Evolutionary conservation across 73 alveolate genomes (phyloP).

Genomic region (Blepharisma stoltei): DNA sequence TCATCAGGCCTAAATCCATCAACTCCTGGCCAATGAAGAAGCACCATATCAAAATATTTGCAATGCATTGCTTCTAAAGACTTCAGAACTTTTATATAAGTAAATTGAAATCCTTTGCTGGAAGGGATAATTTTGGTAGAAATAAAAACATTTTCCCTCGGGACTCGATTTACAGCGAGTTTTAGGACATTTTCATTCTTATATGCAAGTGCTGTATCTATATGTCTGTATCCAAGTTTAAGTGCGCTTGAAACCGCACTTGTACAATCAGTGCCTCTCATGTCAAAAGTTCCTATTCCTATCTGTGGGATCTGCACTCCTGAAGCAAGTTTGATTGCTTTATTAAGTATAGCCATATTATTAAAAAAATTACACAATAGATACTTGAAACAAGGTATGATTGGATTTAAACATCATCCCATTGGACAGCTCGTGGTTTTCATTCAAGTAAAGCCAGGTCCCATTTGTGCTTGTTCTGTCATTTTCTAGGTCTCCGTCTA

Average conservation of each 20-base stretch:
- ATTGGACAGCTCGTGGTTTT: constrained; percentile 63
- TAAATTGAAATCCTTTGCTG: constrained; percentile 35
- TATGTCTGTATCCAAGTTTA: constrained; percentile 46
- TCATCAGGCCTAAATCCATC: constrained; percentile 42
- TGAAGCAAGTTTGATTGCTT: background rate
- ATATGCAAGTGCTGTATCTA: constrained; percentile 49
- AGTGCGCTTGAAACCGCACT: constrained; percentile 46
- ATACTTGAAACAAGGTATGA: constrained; percentile 55
- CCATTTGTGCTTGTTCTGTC: constrained; percentile 65
- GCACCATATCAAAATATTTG: constrained; percentile 66
- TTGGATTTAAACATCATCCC: constrained; percentile 71
- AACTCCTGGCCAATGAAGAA: constrained; percentile 91
- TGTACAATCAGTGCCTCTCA: constrained; percentile 33
- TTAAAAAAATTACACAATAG: background rate
- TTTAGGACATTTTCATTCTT: constrained; percentile 47
- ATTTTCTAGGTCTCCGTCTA: constrained; percentile 63
- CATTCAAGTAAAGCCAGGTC: constrained; percentile 75
- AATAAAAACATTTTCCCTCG: constrained; percentile 37
- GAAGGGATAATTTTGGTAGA: constrained; percentile 49
- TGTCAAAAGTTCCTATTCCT: constrained; percentile 51
- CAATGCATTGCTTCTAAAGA: constrained; percentile 36
- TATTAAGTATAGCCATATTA: background rate
- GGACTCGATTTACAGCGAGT: background rate
- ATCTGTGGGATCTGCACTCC: constrained; percentile 7
- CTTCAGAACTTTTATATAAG: constrained; percentile 28